These are phyloP conservation scores for Didymella sp. DNA, from an alignment of 2,329 filamentous ascomycete species.

Conservation along the genomic window DNA sequence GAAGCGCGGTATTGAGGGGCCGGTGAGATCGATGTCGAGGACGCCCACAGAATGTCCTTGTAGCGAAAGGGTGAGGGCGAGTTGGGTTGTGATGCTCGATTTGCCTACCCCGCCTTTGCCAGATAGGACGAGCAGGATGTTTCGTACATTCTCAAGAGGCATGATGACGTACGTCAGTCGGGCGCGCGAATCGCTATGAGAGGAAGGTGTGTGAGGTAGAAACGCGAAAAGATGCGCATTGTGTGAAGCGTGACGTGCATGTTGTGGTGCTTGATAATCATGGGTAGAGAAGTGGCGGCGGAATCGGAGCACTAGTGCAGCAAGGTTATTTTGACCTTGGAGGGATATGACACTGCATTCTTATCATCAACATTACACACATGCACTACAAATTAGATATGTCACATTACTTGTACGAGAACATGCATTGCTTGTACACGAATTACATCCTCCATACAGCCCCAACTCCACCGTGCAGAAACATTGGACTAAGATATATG, in stretches of 20 bases:
- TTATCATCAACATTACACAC: too few species aligned
- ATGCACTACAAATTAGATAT: too few species aligned
- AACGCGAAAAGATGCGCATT: slow-evolving; percentile 6
- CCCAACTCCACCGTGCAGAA: slow-evolving; percentile 22
- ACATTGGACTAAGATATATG: slow-evolving; percentile 9
- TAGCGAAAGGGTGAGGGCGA: slow-evolving; percentile 86
- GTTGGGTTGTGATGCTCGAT: slow-evolving; percentile 95
- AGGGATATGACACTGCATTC: not conserved
- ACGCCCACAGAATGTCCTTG: slow-evolving; percentile 90
- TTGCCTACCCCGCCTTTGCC: slow-evolving; percentile 98
- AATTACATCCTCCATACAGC: slow-evolving; percentile 25
- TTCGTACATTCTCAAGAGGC: slow-evolving; percentile 74
- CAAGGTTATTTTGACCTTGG: slow-evolving; percentile 15
- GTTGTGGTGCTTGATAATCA: slow-evolving; percentile 44
- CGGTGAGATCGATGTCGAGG: slow-evolving; percentile 94
- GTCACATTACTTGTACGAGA: slow-evolving; percentile 1
- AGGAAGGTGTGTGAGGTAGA: not conserved
- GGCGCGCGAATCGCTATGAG: slow-evolving; percentile 17
- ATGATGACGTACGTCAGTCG: slow-evolving; percentile 55
- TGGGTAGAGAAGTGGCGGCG: slow-evolving; percentile 35
- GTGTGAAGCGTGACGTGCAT: slow-evolving; percentile 27
- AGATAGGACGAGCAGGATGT: slow-evolving; percentile 84
- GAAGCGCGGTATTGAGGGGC: slow-evolving; percentile 94
- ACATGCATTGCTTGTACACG: slow-evolving; percentile 21
- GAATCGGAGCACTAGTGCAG: slow-evolving; percentile 30